Percentiles rank a stretch among this genome's conserved stretches.
Conservation (phyloP, 495 filamentous ascomycete genomes). For the Parathielavia appendiculata region DNA sequence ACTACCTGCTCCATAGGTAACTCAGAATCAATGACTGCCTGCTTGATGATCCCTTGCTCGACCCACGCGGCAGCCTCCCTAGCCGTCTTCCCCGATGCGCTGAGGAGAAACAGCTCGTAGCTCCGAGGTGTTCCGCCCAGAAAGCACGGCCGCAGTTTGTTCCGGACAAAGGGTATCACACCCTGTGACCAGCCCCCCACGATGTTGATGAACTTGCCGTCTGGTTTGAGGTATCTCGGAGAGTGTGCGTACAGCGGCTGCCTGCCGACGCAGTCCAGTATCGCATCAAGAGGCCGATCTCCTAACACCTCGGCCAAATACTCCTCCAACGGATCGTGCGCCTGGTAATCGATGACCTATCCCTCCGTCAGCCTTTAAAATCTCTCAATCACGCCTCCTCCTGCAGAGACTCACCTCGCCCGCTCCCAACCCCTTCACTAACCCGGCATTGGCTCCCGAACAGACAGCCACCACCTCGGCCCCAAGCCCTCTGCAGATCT, state of each 20-base stretch:
- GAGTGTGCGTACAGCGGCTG: constrained; percentile 31
- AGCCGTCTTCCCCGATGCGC: constrained; percentile 23
- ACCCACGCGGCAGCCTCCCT: constrained; percentile 27
- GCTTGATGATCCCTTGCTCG: constrained; percentile 28
- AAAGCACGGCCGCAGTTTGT: constrained; percentile 31
- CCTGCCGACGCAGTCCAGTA: constrained; percentile 39
- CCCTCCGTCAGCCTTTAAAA: background rate
- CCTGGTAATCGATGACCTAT: constrained; percentile 38
- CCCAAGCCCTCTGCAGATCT: constrained; percentile 34
- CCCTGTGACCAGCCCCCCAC: constrained; percentile 31
- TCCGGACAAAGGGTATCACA: constrained; percentile 28
- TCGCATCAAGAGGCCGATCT: constrained; percentile 33
- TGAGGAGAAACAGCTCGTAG: constrained; percentile 33
- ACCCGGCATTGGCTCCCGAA: constrained; percentile 26
- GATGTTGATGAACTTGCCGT: constrained; percentile 37
- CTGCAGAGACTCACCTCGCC: constrained; percentile 30
- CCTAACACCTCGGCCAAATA: constrained; percentile 28
- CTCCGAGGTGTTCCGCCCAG: constrained; percentile 37
- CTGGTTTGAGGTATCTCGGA: constrained; percentile 34
- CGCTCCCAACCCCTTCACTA: constrained; percentile 35
- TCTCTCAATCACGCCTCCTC: background rate
- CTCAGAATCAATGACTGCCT: constrained; percentile 35
- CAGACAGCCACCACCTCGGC: constrained; percentile 35
- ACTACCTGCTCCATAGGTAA: constrained; percentile 33
- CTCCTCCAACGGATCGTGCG: constrained; percentile 24